Base-by-base conservation (phyloP, 257 asterid genomes). In the Coffea eugenioides region DNA sequence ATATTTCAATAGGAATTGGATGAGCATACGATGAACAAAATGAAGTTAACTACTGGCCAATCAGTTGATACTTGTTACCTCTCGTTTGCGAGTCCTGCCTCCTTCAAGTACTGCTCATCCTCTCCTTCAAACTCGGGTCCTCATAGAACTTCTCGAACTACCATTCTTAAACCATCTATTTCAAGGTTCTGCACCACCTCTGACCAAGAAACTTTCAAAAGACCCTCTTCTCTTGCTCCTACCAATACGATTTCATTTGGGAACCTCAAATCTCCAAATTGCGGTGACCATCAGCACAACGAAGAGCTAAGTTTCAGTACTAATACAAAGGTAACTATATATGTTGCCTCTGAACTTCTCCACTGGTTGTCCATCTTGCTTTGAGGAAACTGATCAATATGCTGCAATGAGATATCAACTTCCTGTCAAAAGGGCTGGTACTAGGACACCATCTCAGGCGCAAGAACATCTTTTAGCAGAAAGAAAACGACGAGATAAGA, bases 401-500 rank as follows among this genome's bases (percentile, higher is more conserved):
- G 66, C 46, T 8, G 46, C 77, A 49, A 3, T 51, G 13, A 27
- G 46, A 31, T 54, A 46, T 51, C 20, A 11, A 4, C 49, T 39
- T 2, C 36, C 71, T 43, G 36, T n/a, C 61, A 71, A 36, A 45
- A 83, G 34, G 41, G 56, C 69, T 43, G 48, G 61, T 54, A 57
- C 64, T 41, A 70, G 86, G 69, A 69, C 80, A 0, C 79, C 86
- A 9, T 25, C 61, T 31, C 83, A 85, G 41, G 83, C 84, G 11
- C 82, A 70, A 73, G 75, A 77, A 61, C 88, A 85, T 5, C 83
- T 82, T 70, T 27, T 82, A 13, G 74, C 84, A 0, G 88, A 85
- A 77, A 69, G 86, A 80, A 85, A 77, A 36, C 27, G 88, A 41
- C 79, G 88, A 36, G 79, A 85, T 48, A 78, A 78, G 61, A 72